phyloP scores from a whole-genome alignment of 2,329 filamentous ascomycete genomes.

The Cladosporium phlei region DNA sequence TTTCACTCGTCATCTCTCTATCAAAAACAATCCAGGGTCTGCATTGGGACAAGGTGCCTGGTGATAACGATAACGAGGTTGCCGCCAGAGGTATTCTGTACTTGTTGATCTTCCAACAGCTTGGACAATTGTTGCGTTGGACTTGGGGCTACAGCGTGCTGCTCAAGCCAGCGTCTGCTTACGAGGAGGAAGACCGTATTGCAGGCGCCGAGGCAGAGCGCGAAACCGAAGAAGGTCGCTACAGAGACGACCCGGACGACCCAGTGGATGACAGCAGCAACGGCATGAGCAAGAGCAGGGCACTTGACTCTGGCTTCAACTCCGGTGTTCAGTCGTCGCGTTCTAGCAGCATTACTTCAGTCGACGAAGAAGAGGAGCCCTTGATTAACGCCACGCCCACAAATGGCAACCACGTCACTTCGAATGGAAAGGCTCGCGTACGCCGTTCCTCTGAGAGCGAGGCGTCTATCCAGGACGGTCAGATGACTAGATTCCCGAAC shows the following conservation, averaged over 20 bases:
- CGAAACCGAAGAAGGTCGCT: conserved; percentile 48
- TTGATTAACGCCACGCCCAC: conserved; percentile 39
- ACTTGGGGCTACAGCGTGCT: conserved; percentile 97
- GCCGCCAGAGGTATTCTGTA: conserved; percentile 91
- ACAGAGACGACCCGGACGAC: conserved; percentile 46
- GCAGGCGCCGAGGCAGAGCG: conserved; percentile 45
- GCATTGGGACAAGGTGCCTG: conserved; percentile 86
- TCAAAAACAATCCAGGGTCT: conserved; percentile 87
- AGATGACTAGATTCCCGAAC: conserved; percentile 48
- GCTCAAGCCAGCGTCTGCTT: conserved; percentile 75
- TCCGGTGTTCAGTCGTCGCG: conserved; percentile 43
- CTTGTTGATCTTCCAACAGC: conserved; percentile 92
- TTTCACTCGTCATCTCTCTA: conserved; percentile 89
- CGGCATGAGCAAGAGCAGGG: conserved; percentile 17
- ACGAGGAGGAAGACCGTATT: conserved; percentile 61
- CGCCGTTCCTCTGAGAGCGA: conserved; percentile 13
- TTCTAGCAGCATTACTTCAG: conserved; percentile 26
- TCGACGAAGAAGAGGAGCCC: conserved; percentile 28
- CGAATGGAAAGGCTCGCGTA: conserved; percentile 25
- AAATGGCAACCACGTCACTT: conserved; percentile 45
- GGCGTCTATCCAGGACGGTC: conserved; percentile 39
- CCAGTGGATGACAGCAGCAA: conserved; percentile 39
- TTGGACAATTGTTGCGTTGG: conserved; percentile 92
- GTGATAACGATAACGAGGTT: conserved; percentile 93
- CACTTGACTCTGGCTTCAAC: conserved; percentile 41